Percentiles rank a stretch among this genome's conserved stretches.
phyloP scores from a whole-genome alignment of 2,329 filamentous ascomycete species.

The Stachybotrys chartarum region DNA sequence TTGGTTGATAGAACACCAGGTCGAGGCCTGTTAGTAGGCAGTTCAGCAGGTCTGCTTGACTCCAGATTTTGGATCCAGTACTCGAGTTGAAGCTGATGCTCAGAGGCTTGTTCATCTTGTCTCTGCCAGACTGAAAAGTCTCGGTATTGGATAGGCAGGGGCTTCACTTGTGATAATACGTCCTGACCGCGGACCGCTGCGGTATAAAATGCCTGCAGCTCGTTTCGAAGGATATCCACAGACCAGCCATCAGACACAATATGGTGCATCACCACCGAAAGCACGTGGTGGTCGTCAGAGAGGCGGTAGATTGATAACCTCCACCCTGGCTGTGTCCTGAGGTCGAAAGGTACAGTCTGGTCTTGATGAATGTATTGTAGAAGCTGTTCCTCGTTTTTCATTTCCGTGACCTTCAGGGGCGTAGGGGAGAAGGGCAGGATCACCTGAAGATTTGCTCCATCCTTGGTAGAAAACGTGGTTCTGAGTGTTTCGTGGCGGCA shows the following conservation, averaged over 20 bases:
- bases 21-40: neutral
- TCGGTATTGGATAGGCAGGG: slow-evolving; percentile 13
- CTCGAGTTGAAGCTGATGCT: slow-evolving; percentile 7
- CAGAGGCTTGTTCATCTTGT: slow-evolving; percentile 1
- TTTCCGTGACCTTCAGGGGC: neutral
- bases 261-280: slow-evolving; percentile 10
- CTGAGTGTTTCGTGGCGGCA: slow-evolving; percentile 7
- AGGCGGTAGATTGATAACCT: neutral
- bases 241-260: slow-evolving; percentile 11
- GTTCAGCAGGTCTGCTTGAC: slow-evolving; percentile 5
- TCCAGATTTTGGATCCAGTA: slow-evolving; percentile 10
- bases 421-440: neutral
- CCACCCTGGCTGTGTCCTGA: slow-evolving; percentile 6
- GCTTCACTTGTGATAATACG: slow-evolving; percentile 3
- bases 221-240: slow-evolving; percentile 6
- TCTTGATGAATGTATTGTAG: too few species aligned
- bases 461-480: slow-evolving; percentile 4
- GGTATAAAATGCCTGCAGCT: slow-evolving; percentile 4
- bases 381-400: neutral
- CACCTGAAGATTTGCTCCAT: slow-evolving; percentile 2
- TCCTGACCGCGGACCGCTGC: neutral
- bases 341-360: slow-evolving; percentile 5
- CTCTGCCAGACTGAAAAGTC: slow-evolving; percentile 12
- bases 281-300: slow-evolving; percentile 3
- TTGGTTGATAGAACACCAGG: neutral